A percentile compares a stretch with the other conserved stretches of the same genome.
Conservation (phyloP, 129 eudicot genomes). For the Flaveria trinervia region DNA sequence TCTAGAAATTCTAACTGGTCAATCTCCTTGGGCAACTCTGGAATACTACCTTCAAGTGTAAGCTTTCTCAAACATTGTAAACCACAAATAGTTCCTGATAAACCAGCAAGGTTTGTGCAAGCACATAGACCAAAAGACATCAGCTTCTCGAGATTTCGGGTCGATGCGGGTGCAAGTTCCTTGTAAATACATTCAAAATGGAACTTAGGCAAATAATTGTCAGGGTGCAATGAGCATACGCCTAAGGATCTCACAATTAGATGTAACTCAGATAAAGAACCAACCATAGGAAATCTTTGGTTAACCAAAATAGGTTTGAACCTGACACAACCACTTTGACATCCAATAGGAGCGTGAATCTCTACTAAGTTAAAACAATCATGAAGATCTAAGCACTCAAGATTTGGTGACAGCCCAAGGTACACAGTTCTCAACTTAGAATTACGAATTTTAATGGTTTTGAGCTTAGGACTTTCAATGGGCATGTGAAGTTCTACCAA, state of each 20-base stretch:
- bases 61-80: constrained; percentile 18
- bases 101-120: background rate
- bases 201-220: background rate
- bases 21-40: constrained; percentile 1
- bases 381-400: background rate
- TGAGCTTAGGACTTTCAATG: background rate
- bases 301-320: background rate
- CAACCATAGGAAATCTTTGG: background rate
- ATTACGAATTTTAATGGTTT: background rate
- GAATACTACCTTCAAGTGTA: constrained; percentile 3
- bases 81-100: constrained; percentile 5
- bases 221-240: background rate
- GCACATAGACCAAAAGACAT: constrained; percentile 5
- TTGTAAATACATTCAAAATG: constrained; percentile 2
- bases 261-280: background rate
- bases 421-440: constrained; percentile 11
- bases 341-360: background rate
- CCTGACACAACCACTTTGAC: background rate
- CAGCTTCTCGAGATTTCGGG: constrained; percentile 17
- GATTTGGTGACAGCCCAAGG: constrained; percentile 19
- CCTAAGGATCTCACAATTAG: background rate
- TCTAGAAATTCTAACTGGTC: background rate
- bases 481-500: background rate
- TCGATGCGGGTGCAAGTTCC: background rate
- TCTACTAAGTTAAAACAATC: constrained; percentile 11